Conservation (phyloP, 352 stramenopile species). For the Globisporangium parvum region DNA sequence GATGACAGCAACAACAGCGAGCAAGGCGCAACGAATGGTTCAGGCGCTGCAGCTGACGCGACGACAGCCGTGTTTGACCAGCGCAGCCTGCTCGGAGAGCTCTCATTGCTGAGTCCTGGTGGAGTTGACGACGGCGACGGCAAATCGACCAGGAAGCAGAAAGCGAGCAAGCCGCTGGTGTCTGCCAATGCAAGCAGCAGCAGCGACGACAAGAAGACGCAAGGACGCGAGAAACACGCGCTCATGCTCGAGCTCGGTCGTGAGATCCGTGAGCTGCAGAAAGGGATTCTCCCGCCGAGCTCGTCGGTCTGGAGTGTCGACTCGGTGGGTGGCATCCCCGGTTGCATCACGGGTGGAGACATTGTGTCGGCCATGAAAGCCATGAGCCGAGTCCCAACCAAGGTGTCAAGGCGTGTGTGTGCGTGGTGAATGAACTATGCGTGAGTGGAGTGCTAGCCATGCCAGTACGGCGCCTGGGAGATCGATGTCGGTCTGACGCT, state of each 20-base stretch:
- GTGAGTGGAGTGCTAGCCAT: too few relatives aligned
- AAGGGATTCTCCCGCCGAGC: constrained; percentile 22
- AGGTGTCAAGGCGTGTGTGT: constrained; percentile 18
- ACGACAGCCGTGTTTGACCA: not conserved
- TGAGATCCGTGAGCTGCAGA: constrained; percentile 48
- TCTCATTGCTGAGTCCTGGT: too few relatives aligned
- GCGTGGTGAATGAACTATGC: too few relatives aligned
- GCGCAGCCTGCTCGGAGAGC: not conserved
- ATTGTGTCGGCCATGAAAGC: constrained; percentile 39
- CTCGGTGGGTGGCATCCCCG: constrained; percentile 10
- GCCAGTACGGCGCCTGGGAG: too few relatives aligned
- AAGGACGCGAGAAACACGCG: not conserved
- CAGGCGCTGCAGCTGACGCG: not conserved
- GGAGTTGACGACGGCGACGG: too few relatives aligned
- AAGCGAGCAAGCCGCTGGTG: too few relatives aligned
- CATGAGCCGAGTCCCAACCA: constrained; percentile 24
- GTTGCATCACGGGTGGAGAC: constrained; percentile 33
- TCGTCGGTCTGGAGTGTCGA: constrained; percentile 8
- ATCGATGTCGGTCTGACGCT: not conserved
- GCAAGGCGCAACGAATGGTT: not conserved
- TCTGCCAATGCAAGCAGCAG: not conserved
- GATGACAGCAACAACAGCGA: not conserved
- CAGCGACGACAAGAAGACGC: too few relatives aligned
- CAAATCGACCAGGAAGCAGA: too few relatives aligned
- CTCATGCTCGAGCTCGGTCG: constrained; percentile 16